Percentiles rank a stretch among this genome's conserved stretches.
Conservation (phyloP, 1,284 basidiomycete genomes). For the Ceratobasidium sp. region DNA sequence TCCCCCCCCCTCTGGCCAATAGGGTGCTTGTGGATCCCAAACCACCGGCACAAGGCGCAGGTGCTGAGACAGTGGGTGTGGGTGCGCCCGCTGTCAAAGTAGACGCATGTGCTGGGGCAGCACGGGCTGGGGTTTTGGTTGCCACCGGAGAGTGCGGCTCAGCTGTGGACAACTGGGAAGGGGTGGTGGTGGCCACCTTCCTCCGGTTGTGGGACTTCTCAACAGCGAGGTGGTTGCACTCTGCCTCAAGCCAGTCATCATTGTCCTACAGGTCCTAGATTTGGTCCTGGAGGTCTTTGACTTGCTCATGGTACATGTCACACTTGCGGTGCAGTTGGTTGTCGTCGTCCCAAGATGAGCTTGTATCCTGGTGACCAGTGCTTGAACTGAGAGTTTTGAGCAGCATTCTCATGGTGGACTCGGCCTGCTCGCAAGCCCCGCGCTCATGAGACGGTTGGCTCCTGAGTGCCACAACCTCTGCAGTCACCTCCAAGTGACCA, state of each 20-base stretch:
- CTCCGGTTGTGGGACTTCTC: neutral
- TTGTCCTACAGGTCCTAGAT: neutral
- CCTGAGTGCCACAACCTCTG: neutral
- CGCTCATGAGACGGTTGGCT: conserved; percentile 4
- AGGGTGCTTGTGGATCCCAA: neutral
- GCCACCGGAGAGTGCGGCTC: neutral
- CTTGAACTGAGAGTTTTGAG: neutral
- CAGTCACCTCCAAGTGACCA: neutral
- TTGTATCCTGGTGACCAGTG: neutral
- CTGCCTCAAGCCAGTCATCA: neutral
- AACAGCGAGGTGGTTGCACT: neutral
- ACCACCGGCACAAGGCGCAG: neutral
- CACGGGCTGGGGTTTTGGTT: neutral
- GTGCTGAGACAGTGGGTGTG: neutral
- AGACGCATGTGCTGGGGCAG: neutral
- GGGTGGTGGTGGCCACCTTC: neutral
- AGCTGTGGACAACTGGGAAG: neutral
- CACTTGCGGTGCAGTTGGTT: neutral
- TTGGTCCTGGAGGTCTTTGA: neutral
- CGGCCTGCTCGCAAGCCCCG: neutral
- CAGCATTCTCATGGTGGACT: neutral
- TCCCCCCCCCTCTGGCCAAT: neutral
- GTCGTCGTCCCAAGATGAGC: neutral
- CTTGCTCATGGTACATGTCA: neutral
- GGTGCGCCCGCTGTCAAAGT: neutral